Evolutionary conservation across 345 rosid species (phyloP).

Genomic region (Xanthoceras sorbifolium): DNA sequence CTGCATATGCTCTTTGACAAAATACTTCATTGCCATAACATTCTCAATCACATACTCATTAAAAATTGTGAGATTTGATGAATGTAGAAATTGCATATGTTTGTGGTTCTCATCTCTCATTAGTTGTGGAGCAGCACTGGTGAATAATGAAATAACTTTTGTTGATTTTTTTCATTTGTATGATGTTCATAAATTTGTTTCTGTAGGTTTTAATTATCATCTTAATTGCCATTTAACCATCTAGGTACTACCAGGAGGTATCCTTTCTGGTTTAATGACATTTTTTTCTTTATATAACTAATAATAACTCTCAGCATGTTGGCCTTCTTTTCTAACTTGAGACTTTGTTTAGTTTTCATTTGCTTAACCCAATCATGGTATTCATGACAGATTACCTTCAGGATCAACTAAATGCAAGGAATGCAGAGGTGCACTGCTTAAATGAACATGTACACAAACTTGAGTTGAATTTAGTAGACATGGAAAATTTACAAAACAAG

Average conservation of each 20-base stretch:
- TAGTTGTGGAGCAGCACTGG: not conserved
- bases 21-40: not conserved
- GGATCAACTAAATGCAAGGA: slow-evolving; percentile 72
- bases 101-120: not conserved
- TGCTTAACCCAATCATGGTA: slow-evolving; percentile 16
- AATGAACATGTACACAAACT: slow-evolving; percentile 54
- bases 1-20: not conserved
- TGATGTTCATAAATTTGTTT: slow-evolving; percentile 13
- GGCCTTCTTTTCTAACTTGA: not conserved
- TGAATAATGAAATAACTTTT: not conserved
- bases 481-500: slow-evolving; percentile 47
- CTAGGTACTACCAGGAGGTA: not conserved
- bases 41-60: not conserved
- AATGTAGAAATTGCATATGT: not conserved
- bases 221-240: not conserved
- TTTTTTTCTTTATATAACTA: not conserved
- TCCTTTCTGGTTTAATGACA: slow-evolving; percentile 7
- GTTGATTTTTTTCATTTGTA: not conserved
- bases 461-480: slow-evolving; percentile 62
- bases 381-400: slow-evolving; percentile 66
- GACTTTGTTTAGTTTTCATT: not conserved
- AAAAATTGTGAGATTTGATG: not conserved
- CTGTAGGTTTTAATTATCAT: not conserved
- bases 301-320: not conserved
- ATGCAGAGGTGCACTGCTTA: slow-evolving; percentile 53